Evolutionary conservation across 495 filamentous ascomycete species (phyloP).

Genomic region (Neurospora africana): DNA sequence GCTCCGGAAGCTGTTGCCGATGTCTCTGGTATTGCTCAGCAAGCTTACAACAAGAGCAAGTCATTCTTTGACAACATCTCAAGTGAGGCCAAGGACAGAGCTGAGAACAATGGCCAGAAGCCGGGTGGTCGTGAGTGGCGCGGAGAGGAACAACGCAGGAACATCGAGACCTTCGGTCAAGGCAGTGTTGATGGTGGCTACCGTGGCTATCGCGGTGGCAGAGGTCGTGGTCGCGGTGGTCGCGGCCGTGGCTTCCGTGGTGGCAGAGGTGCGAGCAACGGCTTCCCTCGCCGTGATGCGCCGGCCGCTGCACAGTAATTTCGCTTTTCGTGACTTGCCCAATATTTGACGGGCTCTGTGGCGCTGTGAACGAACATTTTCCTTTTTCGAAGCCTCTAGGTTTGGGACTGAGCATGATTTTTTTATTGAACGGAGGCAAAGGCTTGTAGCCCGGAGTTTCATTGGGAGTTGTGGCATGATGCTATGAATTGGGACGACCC

Average conservation of each 20-base stretch:
- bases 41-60: conserved; percentile 68
- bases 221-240: conserved; percentile 57
- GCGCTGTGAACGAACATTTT: conserved; percentile 7
- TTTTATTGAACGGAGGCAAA: conserved; percentile 6
- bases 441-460: conserved; percentile 7
- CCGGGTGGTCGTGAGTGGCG: conserved; percentile 84
- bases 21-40: conserved; percentile 24
- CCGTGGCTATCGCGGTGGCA: conserved; percentile 61
- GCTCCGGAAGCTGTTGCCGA: conserved; percentile 23
- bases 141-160: conserved; percentile 84
- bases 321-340: background rate
- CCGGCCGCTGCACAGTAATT: conserved; percentile 21
- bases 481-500: conserved; percentile 11
- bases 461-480: conserved; percentile 8
- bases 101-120: conserved; percentile 53
- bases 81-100: conserved; percentile 82
- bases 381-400: conserved; percentile 8
- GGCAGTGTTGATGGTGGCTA: conserved; percentile 84
- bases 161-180: conserved; percentile 98
- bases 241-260: conserved; percentile 41
- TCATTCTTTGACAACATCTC: conserved; percentile 99
- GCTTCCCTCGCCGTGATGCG: conserved; percentile 11
- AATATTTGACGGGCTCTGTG: background rate
- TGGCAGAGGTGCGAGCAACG: conserved; percentile 32
- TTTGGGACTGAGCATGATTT: conserved; percentile 7